Evolutionary conservation across 805 yeast genomes (phyloP), one percentile per base, ranked within the genome.

Genomic region (Spathaspora gorwiae): DNA sequence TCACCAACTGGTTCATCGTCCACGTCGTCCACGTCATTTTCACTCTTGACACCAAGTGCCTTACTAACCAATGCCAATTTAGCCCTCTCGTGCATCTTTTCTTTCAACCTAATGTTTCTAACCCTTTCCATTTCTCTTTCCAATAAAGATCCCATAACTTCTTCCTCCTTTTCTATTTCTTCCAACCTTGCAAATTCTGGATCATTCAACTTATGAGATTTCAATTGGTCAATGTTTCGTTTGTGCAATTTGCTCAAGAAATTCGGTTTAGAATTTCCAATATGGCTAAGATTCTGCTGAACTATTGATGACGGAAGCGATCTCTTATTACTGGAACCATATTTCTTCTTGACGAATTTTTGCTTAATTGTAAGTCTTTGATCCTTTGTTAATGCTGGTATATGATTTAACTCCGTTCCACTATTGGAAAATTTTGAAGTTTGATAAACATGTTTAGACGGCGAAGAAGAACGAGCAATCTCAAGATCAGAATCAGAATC

Each of bases 81-180:
- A 6, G 66, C 79, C 55, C 50, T 66, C 56, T 59, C 73, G 56
- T 57, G 55, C 19, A 65, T 43, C 50, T 65, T 68, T 48, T 75
- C 79, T 45, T 65, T 61, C 50, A 65, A 67, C 38, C 79, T 67
- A 29, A 78, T 68, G 14, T 67, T 66, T 42, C 70, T 59, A 12
- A 66, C 76, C 51, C 82, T 68, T 46, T 72, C 73, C 49, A 77
- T 70, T 54, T 78, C 82, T 46, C 76, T 67, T 50, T 78, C 78
- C 51, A 80, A 64, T 36, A 72, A 59, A 9, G 66, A 59, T 6
- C 70, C 74, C 75, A 71, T 69, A 26, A 64, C 63, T 39, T 69
- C 75, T 37, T 71, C 76, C 41, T 71, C 75, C 49, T 64, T 61
- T 41, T 70, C 73, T 35, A 69, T 60, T 43, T 69, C 73, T 39